These are phyloP conservation scores for Sechiopsis laciniata DNA, from an alignment of 306 rosid species.

Conservation along the genomic window DNA sequence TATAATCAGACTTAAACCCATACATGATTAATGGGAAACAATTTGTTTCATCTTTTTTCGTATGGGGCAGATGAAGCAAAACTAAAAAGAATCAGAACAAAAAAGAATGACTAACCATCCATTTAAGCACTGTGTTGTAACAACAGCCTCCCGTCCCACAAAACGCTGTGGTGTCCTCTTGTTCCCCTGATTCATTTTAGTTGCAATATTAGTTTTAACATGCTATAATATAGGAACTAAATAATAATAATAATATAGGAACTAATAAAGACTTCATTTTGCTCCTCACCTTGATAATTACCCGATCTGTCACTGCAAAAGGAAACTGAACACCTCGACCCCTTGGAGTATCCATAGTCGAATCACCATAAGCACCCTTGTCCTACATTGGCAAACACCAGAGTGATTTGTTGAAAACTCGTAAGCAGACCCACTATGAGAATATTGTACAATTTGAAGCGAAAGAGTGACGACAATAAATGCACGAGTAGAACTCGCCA, in stretches of 20 bases:
- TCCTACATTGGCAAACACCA: slow-evolving; percentile 34
- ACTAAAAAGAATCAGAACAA: too few relatives aligned
- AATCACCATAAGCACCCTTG: slow-evolving; percentile 73
- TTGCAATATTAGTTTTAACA: slow-evolving; percentile 23
- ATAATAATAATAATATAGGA: neutral
- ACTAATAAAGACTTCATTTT: slow-evolving; percentile 10
- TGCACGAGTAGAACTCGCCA: neutral
- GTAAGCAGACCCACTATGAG: too few relatives aligned
- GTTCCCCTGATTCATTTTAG: slow-evolving; percentile 66
- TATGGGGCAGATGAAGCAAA: too few relatives aligned
- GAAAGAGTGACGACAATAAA: too few relatives aligned
- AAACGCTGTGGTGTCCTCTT: slow-evolving; percentile 96
- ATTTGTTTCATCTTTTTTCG: too few relatives aligned
- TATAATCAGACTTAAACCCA: neutral
- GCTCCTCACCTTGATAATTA: slow-evolving; percentile 72
- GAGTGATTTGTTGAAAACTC: too few relatives aligned
- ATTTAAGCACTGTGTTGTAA: slow-evolving; percentile 94
- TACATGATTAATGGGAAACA: too few relatives aligned
- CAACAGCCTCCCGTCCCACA: slow-evolving; percentile 97
- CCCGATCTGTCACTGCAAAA: slow-evolving; percentile 83
- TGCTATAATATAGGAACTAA: neutral
- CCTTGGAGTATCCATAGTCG: slow-evolving; percentile 55
- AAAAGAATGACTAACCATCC: slow-evolving; percentile 69
- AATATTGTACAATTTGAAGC: too few relatives aligned
- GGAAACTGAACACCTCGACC: slow-evolving; percentile 96